Evolutionary conservation across 106 monocot genomes (phyloP).

Genomic region (Dendrobium nobile): DNA sequence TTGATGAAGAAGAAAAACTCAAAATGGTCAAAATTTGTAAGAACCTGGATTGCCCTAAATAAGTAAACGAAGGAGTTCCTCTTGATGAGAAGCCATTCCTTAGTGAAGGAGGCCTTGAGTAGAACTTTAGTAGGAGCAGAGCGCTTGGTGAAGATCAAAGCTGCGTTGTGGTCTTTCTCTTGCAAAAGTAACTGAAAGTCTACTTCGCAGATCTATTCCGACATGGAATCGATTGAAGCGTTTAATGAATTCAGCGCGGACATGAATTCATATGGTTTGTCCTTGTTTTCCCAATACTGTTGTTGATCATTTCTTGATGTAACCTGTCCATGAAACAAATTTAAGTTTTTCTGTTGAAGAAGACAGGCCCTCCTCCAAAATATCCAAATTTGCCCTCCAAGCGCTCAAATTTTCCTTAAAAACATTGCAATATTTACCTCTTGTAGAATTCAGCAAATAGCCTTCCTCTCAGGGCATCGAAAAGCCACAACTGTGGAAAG

Average conservation of each 20-base stretch:
- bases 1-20: not conserved
- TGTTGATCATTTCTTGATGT: slow-evolving; percentile 69
- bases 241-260: slow-evolving; percentile 39
- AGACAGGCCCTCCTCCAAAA: not conserved
- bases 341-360: not conserved
- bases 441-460: slow-evolving; percentile 63
- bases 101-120: slow-evolving; percentile 41
- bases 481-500: slow-evolving; percentile 66
- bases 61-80: slow-evolving; percentile 70
- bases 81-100: slow-evolving; percentile 67
- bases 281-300: slow-evolving; percentile 56
- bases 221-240: slow-evolving; percentile 41
- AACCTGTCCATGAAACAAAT: slow-evolving; percentile 24
- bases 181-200: slow-evolving; percentile 46
- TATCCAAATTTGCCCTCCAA: not conserved
- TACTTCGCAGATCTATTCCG: slow-evolving; percentile 25
- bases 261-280: slow-evolving; percentile 36
- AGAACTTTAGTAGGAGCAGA: slow-evolving; percentile 36
- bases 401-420: too few species aligned
- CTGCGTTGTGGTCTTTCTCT: slow-evolving; percentile 40
- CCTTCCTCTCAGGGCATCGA: slow-evolving; percentile 56
- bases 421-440: slow-evolving; percentile 29
- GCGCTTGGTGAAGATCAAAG: slow-evolving; percentile 33
- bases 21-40: not conserved
- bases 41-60: slow-evolving; percentile 55